phyloP scores from a whole-genome alignment of 108 stramenopile genomes.

The Cyclostephanos tholiformis region DNA sequence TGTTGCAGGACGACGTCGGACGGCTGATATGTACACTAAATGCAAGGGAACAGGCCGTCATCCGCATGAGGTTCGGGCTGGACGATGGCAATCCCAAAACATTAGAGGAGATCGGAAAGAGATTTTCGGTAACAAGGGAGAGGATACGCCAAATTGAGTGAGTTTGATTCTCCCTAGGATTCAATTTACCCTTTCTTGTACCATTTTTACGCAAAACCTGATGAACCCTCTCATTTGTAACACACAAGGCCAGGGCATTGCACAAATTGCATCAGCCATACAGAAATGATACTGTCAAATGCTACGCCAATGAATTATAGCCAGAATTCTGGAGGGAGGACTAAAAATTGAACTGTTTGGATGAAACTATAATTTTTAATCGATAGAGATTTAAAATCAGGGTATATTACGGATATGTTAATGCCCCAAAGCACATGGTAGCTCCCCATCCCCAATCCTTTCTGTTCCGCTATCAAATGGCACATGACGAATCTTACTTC shows the following conservation, averaged over 20 bases:
- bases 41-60: slow-evolving; percentile 89
- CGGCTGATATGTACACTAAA: slow-evolving; percentile 88
- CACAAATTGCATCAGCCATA: slow-evolving; percentile 94
- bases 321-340: background rate
- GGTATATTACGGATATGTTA: too few relatives aligned
- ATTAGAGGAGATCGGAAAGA: slow-evolving; percentile 89
- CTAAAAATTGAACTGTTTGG: too few relatives aligned
- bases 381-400: too few relatives aligned
- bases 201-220: background rate
- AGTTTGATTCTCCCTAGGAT: background rate
- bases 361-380: too few relatives aligned
- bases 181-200: background rate
- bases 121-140: slow-evolving; percentile 89
- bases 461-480: too few relatives aligned
- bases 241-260: slow-evolving; percentile 74
- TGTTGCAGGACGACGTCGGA: slow-evolving; percentile 83
- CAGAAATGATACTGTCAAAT: slow-evolving; percentile 88
- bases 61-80: slow-evolving; percentile 94
- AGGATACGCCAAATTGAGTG: slow-evolving; percentile 94
- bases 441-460: too few relatives aligned
- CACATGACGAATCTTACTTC: too few relatives aligned
- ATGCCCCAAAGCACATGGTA: too few relatives aligned
- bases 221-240: background rate
- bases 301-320: slow-evolving; percentile 80
- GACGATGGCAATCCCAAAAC: slow-evolving; percentile 92